Evolutionary conservation across 176 grass and related monocot species (phyloP), one percentile per base, ranked within the genome.

Genomic region (Puccinellia tenuiflora): DNA sequence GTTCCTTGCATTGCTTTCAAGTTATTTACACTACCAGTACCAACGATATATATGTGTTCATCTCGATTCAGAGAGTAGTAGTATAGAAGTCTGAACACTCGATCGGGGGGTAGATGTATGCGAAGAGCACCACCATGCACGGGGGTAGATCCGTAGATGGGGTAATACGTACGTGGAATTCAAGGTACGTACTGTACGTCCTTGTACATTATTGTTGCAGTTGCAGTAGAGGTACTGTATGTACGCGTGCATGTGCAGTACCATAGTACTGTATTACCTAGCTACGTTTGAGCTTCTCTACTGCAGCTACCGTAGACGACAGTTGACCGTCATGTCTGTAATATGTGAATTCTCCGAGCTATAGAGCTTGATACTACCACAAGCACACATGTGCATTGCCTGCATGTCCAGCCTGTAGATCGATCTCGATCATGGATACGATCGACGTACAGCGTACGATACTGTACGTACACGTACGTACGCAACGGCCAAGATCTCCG

Each of bases 401-500:
- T 76, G 33, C 33, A 26, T 26, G 45, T 80, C 45, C 71, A 66
- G 57, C 31, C 45, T 62, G 68, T 52, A 11, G 24, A 56, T 65
- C 13, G 30, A 24, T 16, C 75, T 16, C 75, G 15, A 81, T 5
- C 70, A 20, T 18, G 17, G 54, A 38, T 40, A 40, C 40, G 20
- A 26, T 45, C 45, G 79, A 48, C 42, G 24, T 46, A 72, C 12
- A 24, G 59, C 10, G 40, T 43, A 42, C 16, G 10, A 16, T 22
- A 31, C 55, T 26, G 59, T 86, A 73, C 77, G 59, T 74, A 38
- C n/a, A n/a, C n/a, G n/a, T n/a, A n/a, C n/a, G n/a, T 6, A 73
- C 40, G 66, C 75, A 71, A 10, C 45, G 77, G 77, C 79, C 85
- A 87, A 87, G 85, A 76, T 82, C 70, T 82, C 85, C 50, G 79